Base-by-base conservation (phyloP, 305 asterid species). In the Petunia hybrid region DNA sequence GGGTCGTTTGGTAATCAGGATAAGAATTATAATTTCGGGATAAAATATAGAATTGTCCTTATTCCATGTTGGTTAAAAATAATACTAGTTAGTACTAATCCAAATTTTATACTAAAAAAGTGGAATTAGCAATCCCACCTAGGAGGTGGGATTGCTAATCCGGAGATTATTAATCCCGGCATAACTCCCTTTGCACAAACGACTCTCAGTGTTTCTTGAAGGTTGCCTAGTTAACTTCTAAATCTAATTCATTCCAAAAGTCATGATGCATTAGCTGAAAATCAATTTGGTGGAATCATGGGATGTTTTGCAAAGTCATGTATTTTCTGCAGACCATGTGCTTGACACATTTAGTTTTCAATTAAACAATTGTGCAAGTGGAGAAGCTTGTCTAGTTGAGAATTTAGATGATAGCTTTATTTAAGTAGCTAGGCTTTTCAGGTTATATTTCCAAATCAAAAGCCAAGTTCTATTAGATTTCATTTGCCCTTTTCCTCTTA, bases 271-370 rank as follows among this genome's bases (percentile, higher is more conserved):
- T 35, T 73, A 35, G 63, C 4, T 35, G 10, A 45, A 73, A 51
- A 73, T 73, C 53, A 48, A 12, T 73, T 48, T 51, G 46, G 7
- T 73, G 13, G 78, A 73, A 73, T 73, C 63, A 73, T 73, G 78
- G 12, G 35, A 46, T 68, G 13, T 43, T 35, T 73, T 51, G 6
- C 42, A 12, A 51, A 3, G 3, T 51, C 46, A 42, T 68, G 8
- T 42, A 68, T 68, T 42, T 42, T 13, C 14, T n/a, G 13, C 10
- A 73, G 63, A 6, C 35, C 78, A 73, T 73, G 78, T 73, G 78
- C 78, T 73, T 35, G 62, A 51, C 78, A 73, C 78, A 73, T 1
- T 73, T 48, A 48, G 63, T 62, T 73, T 51, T 51, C 35, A 73
- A 42, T 68, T 68, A 68, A 73, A 48, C 51, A 51, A 42, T 31